Percentiles rank a stretch among this genome's conserved stretches.
phyloP scores from a whole-genome alignment of 805 yeast genomes.

The Candida saitoana region DNA sequence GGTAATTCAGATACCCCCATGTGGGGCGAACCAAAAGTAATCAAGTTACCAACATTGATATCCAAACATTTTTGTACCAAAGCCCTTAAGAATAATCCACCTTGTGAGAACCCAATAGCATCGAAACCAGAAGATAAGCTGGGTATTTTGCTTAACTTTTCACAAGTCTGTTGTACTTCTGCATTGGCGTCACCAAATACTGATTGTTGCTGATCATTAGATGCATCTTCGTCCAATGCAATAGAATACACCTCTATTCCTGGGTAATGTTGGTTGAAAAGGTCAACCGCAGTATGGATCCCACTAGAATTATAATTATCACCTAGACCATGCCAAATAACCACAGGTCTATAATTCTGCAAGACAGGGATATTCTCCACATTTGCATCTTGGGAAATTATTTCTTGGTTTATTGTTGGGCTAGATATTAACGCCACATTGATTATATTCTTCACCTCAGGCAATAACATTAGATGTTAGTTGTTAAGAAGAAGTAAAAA shows the following conservation, averaged over 20 bases:
- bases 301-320: slow-evolving; percentile 65
- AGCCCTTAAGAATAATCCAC: slow-evolving; percentile 74
- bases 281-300: slow-evolving; percentile 43
- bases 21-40: slow-evolving; percentile 82
- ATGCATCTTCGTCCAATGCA: slow-evolving; percentile 44
- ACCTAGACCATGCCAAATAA: slow-evolving; percentile 84
- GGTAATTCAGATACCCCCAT: slow-evolving; percentile 72
- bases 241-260: slow-evolving; percentile 52
- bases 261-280: slow-evolving; percentile 46
- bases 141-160: slow-evolving; percentile 42
- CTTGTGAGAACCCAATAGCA: slow-evolving; percentile 78
- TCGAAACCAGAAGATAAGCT: slow-evolving; percentile 57
- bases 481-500: neutral
- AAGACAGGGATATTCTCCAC: neutral
- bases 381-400: neutral
- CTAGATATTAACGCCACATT: neutral
- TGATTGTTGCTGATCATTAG: slow-evolving; percentile 51
- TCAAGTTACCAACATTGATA: slow-evolving; percentile 41
- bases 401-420: neutral
- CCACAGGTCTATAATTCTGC: slow-evolving; percentile 42
- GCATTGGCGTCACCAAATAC: slow-evolving; percentile 56
- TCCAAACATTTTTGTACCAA: slow-evolving; percentile 54
- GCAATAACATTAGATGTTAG: neutral
- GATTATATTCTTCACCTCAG: neutral
- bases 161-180: slow-evolving; percentile 55